Conservation (phyloP, 208 protist genomes). For the Lotmaria passim region DNA sequence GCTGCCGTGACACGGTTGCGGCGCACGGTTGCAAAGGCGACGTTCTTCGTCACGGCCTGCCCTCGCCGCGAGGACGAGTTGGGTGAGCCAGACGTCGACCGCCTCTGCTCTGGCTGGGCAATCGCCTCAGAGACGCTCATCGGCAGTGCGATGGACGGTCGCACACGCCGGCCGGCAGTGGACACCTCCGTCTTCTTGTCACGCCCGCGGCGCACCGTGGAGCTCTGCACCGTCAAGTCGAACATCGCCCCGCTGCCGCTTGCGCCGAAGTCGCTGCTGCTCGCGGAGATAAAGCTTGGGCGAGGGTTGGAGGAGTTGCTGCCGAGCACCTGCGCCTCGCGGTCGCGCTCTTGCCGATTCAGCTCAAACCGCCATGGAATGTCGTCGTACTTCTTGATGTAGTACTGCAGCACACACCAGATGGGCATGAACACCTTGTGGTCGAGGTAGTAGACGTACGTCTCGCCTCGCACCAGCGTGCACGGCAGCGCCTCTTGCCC, state of each 20-base stretch:
- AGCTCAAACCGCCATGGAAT: constrained; percentile 56
- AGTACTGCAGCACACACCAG: constrained; percentile 45
- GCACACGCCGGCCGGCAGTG: background rate
- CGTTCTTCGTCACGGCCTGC: background rate
- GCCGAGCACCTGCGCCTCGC: constrained; percentile 34
- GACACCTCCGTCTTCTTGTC: constrained; percentile 7
- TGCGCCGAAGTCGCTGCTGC: background rate
- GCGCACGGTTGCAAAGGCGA: constrained; percentile 13
- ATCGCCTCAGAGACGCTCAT: background rate
- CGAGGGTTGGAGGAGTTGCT: constrained; percentile 1
- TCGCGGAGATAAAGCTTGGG: background rate
- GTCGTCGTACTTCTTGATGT: constrained; percentile 42
- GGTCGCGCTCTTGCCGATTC: constrained; percentile 28
- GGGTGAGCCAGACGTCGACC: background rate
- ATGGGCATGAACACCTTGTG: constrained; percentile 43
- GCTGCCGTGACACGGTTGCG: constrained; percentile 3
- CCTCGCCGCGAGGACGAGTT: background rate
- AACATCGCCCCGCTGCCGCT: constrained; percentile 25
- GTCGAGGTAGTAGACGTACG: constrained; percentile 44
- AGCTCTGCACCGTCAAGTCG: constrained; percentile 44
- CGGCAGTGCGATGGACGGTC: background rate
- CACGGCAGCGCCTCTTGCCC: constrained; percentile 33
- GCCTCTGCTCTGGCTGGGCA: background rate
- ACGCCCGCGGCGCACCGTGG: constrained; percentile 18
- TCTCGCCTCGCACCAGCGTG: constrained; percentile 42